Evolutionary conservation across 1,139 yeast species (phyloP), one percentile per base, ranked within the genome.

Genomic region (Pichia cactophila): DNA sequence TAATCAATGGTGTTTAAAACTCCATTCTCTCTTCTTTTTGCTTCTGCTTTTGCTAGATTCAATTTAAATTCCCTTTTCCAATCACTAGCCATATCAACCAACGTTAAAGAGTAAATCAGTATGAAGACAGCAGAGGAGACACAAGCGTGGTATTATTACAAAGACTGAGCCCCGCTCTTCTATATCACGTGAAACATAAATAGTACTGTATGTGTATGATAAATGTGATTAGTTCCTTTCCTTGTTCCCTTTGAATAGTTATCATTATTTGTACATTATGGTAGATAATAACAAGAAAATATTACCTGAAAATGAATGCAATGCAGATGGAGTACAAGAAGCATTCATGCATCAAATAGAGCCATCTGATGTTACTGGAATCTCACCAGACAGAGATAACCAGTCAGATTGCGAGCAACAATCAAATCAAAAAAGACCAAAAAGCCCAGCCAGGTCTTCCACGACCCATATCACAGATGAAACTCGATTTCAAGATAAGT

Each of bases 41-140:
- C 23, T 9, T 36, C 39, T 16, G 35, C 35, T 2, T 31, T 5
- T 14, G 14, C 35, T 5, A 31, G 7, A 5, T 31, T 14, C 16
- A 12, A 2, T 14, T 5, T 31, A 31, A 31, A 31, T 31, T 54
- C 53, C 2, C 48, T 36, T 46, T 56, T 56, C 65, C 65, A 61
- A 28, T 43, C 44, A 20, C 16, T 31, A 3, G 35, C 3, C 35
- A 31, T 31, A 29, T 29, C 31, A 9, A 29, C 5, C 31, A 29
- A 29, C 23, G 23, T 23, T 23, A 23, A 23, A 23, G 23, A 23
- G 23, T 4, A 23, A 23, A 4, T 3, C 23, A 4, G 5, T 23
- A 23, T 23, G 23, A 23, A 23, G 23, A 23, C 23, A 23, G 20
- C 23, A 23, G 5, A 23, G 23, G 23, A 23, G 23, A 23, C 23